Percentiles rank a stretch among this genome's conserved stretches.
Evolutionary conservation across 2,329 filamentous ascomycete genomes (phyloP).

Genomic region (Amesomyces nigricolor): DNA sequence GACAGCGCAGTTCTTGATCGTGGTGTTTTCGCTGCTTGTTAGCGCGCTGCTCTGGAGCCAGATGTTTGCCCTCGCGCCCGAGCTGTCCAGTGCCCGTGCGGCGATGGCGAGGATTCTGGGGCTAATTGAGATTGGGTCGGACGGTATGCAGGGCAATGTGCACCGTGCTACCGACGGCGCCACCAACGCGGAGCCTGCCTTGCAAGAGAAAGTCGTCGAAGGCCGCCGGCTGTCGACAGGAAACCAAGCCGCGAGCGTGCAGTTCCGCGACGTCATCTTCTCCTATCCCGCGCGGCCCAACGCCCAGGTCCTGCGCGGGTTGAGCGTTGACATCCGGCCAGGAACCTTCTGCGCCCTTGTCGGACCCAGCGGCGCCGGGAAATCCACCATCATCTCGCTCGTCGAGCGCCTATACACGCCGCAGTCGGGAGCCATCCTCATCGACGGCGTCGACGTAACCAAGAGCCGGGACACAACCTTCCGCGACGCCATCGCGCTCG

Average conservation of each 20-base stretch:
- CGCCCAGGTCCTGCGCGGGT: conserved; percentile 40
- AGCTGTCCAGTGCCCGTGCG: conserved; percentile 60
- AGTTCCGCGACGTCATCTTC: conserved; percentile 68
- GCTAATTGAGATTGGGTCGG: conserved; percentile 42
- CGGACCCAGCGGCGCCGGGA: conserved; percentile 43
- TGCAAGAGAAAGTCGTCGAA: conserved; percentile 12
- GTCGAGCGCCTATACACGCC: conserved; percentile 51
- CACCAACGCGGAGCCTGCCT: neutral
- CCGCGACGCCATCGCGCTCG: conserved; percentile 46
- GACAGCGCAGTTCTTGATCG: conserved; percentile 66
- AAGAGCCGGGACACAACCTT: conserved; percentile 25
- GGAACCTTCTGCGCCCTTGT: conserved; percentile 40
- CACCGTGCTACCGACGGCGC: neutral
- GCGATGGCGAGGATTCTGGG: conserved; percentile 56
- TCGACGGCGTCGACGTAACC: conserved; percentile 43
- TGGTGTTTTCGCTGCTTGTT: conserved; percentile 65
- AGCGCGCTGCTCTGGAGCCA: conserved; percentile 69
- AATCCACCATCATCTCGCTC: conserved; percentile 43
- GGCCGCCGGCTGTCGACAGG: neutral
- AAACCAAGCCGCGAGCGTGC: conserved; percentile 6
- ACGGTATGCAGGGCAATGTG: conserved; percentile 17
- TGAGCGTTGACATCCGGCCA: conserved; percentile 34
- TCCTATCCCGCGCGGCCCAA: conserved; percentile 56
- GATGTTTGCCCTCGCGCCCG: conserved; percentile 69
- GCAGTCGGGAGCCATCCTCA: conserved; percentile 42